A percentile compares a stretch with the other conserved stretches of the same genome.
Conservation (phyloP, 2,329 filamentous ascomycete genomes). For the Colletotrichum horii region DNA sequence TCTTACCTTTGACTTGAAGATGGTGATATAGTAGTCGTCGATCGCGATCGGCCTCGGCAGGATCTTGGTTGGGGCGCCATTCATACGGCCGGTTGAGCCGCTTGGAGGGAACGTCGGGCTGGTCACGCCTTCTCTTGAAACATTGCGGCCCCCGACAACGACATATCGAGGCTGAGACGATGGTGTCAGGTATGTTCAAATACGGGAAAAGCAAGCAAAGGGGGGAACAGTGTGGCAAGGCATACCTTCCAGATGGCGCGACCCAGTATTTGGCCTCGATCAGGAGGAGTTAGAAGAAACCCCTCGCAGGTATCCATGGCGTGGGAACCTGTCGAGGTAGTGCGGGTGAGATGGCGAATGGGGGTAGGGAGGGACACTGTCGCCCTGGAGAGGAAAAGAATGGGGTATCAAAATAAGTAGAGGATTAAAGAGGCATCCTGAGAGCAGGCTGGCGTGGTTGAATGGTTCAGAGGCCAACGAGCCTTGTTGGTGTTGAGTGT, state of each 20-base stretch:
- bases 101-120: conserved; percentile 44
- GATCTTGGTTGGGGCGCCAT: conserved; percentile 40
- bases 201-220: neutral
- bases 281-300: conserved; percentile 54
- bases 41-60: conserved; percentile 28
- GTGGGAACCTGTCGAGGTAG: neutral
- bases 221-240: neutral
- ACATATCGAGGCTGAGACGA: conserved; percentile 61
- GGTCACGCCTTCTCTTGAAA: conserved; percentile 36
- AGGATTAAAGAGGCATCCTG: conserved; percentile 15
- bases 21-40: conserved; percentile 54
- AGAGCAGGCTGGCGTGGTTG: neutral
- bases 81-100: conserved; percentile 38
- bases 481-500: neutral
- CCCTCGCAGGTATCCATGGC: conserved; percentile 42
- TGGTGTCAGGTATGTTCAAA: conserved; percentile 12
- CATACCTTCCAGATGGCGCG: conserved; percentile 58
- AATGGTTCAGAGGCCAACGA: neutral
- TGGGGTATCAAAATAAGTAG: neutral
- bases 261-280: conserved; percentile 55
- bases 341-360: neutral
- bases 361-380: neutral
- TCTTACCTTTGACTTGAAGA: conserved; percentile 62
- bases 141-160: conserved; percentile 50
- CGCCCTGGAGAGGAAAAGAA: neutral